These are phyloP conservation scores for Ophiosphaerella herpotricha DNA, from an alignment of 2,329 filamentous ascomycete genomes.

Conservation along the genomic window DNA sequence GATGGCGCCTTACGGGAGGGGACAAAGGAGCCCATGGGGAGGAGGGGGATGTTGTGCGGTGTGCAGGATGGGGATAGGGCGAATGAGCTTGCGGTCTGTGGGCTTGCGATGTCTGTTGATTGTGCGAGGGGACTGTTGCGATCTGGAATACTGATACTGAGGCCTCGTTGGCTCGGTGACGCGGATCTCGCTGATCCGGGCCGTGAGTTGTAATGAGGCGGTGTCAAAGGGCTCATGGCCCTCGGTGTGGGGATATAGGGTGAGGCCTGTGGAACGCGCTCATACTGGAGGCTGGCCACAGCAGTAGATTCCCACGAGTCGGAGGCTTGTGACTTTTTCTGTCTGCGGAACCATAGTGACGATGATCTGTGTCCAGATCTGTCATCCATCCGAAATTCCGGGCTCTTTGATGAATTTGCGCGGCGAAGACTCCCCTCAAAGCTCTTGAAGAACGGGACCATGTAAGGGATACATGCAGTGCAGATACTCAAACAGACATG, in stretches of 20 bases:
- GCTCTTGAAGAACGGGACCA: constrained; percentile 35
- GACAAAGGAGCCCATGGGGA: constrained; percentile 15
- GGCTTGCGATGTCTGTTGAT: constrained; percentile 15
- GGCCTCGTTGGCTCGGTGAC: constrained; percentile 23
- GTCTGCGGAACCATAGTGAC: constrained; percentile 16
- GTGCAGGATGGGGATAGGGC: constrained; percentile 31
- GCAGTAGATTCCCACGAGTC: constrained; percentile 17
- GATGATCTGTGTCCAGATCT: constrained; percentile 7
- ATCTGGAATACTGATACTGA: constrained; percentile 29
- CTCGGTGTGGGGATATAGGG: constrained; percentile 24
- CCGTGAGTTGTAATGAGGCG: constrained; percentile 15
- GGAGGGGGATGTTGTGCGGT: constrained; percentile 29
- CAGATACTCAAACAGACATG: constrained; percentile 36
- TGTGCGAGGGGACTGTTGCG: constrained; percentile 6
- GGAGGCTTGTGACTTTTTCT: constrained; percentile 12
- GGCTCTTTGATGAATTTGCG: constrained; percentile 15
- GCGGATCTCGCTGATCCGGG: constrained; percentile 8
- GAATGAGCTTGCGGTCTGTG: constrained; percentile 35
- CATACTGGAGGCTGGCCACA: constrained; percentile 10
- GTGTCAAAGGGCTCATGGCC: constrained; percentile 25
- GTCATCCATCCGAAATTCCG: constrained; percentile 10
- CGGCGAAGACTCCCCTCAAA: constrained; percentile 22
- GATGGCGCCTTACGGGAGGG: constrained; percentile 16
- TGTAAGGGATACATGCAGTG: constrained; percentile 42
- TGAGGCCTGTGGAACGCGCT: constrained; percentile 24